Conservation (phyloP, 306 rosid genomes). For the Amphicarpaea edgeworthii region DNA sequence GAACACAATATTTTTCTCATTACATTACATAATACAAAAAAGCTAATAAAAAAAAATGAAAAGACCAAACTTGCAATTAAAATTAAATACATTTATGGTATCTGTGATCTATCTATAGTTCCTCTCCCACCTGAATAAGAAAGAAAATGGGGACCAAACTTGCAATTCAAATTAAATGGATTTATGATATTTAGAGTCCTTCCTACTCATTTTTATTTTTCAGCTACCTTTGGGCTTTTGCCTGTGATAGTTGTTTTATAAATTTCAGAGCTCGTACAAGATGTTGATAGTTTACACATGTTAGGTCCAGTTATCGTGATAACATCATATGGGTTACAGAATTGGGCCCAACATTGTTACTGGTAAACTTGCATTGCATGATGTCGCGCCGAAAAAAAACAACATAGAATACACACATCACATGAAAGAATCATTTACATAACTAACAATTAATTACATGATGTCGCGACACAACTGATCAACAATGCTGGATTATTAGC, state of each 20-base stretch:
- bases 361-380: too few relatives aligned
- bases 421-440: constrained; percentile 46
- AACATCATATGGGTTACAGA: not conserved
- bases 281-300: not conserved
- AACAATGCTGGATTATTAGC: constrained; percentile 46
- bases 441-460: constrained; percentile 33
- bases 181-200: not conserved
- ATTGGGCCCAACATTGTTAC: constrained; percentile 32
- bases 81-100: not conserved
- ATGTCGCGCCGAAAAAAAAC: too few relatives aligned
- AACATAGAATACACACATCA: too few relatives aligned
- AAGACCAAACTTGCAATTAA: not conserved
- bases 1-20: constrained; percentile 23
- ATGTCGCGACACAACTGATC: constrained; percentile 31
- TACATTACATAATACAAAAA: not conserved
- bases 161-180: not conserved
- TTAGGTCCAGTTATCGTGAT: not conserved
- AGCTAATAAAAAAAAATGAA: not conserved
- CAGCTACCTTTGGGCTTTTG: not conserved
- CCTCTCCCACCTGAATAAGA: not conserved
- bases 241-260: not conserved
- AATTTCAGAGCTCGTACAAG: constrained; percentile 4
- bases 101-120: not conserved
- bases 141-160: constrained; percentile 14
- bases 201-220: not conserved